Conservation (phyloP, 2,329 filamentous ascomycete genomes). For the Monosporascus sp. region DNA sequence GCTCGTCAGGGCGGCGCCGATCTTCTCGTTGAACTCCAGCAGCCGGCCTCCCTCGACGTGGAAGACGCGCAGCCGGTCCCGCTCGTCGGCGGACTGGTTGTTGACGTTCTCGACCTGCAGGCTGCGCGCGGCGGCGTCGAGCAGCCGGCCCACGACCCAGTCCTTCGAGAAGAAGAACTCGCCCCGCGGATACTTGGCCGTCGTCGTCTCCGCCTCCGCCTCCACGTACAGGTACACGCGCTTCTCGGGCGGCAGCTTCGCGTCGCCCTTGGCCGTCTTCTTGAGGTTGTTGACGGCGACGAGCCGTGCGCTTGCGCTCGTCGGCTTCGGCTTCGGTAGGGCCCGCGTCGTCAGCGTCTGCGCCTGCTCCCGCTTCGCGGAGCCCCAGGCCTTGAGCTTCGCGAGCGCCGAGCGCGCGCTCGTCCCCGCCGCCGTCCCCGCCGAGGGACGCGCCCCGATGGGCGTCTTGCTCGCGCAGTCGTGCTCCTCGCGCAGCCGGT, state of each 20-base stretch:
- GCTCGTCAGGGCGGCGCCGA: conserved; percentile 65
- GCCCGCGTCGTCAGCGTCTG: conserved; percentile 54
- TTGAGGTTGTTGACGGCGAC: conserved; percentile 74
- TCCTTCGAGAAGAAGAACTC: conserved; percentile 77
- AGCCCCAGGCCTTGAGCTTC: conserved; percentile 74
- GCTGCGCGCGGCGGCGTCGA: conserved; percentile 72
- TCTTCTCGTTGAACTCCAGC: conserved; percentile 81
- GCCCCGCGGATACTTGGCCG: conserved; percentile 74
- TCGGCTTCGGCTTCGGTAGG: conserved; percentile 59
- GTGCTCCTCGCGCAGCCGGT: conserved; percentile 74
- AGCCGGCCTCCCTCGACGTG: conserved; percentile 87
- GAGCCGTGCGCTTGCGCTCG: conserved; percentile 57
- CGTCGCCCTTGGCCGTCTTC: conserved; percentile 83
- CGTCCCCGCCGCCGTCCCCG: conserved; percentile 50
- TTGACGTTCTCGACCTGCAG: conserved; percentile 81
- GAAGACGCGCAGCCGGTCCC: conserved; percentile 78
- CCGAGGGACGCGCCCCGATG: conserved; percentile 40
- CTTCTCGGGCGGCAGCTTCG: conserved; percentile 73
- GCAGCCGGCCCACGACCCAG: conserved; percentile 81
- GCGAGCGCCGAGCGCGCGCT: conserved; percentile 66
- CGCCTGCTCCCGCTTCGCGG: conserved; percentile 62
- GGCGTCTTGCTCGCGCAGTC: conserved; percentile 72
- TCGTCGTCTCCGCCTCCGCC: conserved; percentile 80
- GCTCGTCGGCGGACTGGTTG: conserved; percentile 69
- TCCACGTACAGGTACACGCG: conserved; percentile 88